Percentiles rank a stretch among this genome's conserved stretches.
Conservation (phyloP, 1,284 basidiomycete genomes). For the Ganoderma resinaceum region DNA sequence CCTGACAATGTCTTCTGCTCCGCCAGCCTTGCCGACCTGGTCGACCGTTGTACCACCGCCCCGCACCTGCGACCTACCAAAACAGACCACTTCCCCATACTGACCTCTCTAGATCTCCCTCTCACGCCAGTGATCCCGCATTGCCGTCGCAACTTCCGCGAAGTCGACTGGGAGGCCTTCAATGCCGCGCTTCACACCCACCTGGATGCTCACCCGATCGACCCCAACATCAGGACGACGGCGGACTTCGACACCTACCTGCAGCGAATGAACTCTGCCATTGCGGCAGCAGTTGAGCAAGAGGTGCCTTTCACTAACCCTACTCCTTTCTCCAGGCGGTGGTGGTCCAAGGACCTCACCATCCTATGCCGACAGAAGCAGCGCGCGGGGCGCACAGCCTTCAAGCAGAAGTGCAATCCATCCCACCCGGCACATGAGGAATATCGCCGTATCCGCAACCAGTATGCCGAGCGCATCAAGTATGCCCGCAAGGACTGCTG, state of each 20-base stretch:
- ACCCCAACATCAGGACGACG: background rate
- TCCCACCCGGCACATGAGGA: constrained; percentile 36
- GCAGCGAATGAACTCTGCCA: constrained; percentile 29
- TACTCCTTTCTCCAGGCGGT: constrained; percentile 36
- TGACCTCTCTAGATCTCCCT: constrained; percentile 20
- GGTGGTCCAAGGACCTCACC: constrained; percentile 39
- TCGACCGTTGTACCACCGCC: constrained; percentile 31
- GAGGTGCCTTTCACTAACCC: constrained; percentile 34
- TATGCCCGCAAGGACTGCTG: constrained; percentile 44
- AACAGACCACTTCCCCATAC: constrained; percentile 41
- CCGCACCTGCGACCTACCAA: constrained; percentile 23
- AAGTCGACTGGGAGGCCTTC: constrained; percentile 38
- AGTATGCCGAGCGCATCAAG: constrained; percentile 40
- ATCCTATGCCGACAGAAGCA: constrained; percentile 28
- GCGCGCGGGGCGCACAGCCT: constrained; percentile 35
- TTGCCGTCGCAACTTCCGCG: constrained; percentile 31
- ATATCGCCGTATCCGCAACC: constrained; percentile 28
- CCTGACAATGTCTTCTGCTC: constrained; percentile 46
- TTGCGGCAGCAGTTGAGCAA: constrained; percentile 26
- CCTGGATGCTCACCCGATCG: no score
- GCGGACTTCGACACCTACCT: constrained; percentile 30
- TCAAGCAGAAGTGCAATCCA: constrained; percentile 42
- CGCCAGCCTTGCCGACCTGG: constrained; percentile 6
- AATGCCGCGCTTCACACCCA: background rate
- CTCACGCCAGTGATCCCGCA: background rate